phyloP scores from a whole-genome alignment of 768 basidiomycete species.

The Hygrophoropsis aurantiaca region DNA sequence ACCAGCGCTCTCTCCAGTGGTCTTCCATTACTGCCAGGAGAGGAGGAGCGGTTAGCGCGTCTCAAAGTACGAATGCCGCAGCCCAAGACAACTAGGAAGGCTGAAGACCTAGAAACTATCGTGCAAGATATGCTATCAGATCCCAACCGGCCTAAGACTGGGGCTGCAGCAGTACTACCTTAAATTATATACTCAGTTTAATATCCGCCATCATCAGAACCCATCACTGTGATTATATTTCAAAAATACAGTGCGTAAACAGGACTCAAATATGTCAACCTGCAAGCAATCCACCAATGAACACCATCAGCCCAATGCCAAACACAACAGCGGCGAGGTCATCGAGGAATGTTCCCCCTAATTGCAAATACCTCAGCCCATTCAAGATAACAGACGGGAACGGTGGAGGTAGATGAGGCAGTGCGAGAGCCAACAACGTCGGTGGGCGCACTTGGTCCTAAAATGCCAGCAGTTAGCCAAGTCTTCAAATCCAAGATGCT shows the following conservation, averaged over 20 bases:
- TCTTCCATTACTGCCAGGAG: slow-evolving; percentile 48
- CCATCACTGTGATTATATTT: not conserved
- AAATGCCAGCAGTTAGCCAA: slow-evolving; percentile 1
- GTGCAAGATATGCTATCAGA: slow-evolving; percentile 31
- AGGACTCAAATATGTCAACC: slow-evolving; percentile 7
- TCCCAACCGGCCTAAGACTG: slow-evolving; percentile 32
- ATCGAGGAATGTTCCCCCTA: slow-evolving; percentile 67
- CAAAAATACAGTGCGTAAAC: slow-evolving; percentile 5
- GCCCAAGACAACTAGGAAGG: slow-evolving; percentile 3
- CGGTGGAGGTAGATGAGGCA: slow-evolving; percentile 67
- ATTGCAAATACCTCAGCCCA: slow-evolving; percentile 64
- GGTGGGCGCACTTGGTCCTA: slow-evolving; percentile 64
- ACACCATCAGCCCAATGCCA: slow-evolving; percentile 66
- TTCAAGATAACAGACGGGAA: slow-evolving; percentile 63
- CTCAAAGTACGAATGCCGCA: slow-evolving; percentile 14
- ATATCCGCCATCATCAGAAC: not conserved
- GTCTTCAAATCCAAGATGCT: not conserved
- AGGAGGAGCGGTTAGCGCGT: slow-evolving; percentile 28
- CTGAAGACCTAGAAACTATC: slow-evolving; percentile 19
- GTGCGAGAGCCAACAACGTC: slow-evolving; percentile 53
- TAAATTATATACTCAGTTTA: slow-evolving; percentile 11
- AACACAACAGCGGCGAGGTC: slow-evolving; percentile 70
- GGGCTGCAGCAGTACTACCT: slow-evolving; percentile 40
- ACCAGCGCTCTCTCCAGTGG: slow-evolving; percentile 45
- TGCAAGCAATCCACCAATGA: slow-evolving; percentile 49